Evolutionary conservation across 768 basidiomycete species (phyloP), one percentile per base, ranked within the genome.

Genomic region (Mycena leptocephala): DNA sequence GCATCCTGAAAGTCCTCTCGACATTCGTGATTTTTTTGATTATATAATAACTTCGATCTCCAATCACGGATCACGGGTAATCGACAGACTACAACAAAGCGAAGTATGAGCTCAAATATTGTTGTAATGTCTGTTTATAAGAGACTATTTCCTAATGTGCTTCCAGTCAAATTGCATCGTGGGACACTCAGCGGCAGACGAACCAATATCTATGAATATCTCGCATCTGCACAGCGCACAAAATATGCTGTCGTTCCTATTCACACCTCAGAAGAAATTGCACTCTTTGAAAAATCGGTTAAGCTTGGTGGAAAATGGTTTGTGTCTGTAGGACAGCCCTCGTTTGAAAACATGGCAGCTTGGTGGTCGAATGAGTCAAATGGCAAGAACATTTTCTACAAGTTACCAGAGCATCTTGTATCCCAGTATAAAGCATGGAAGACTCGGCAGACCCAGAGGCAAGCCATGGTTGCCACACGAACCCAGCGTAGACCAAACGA

Each of bases 371-470:
- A 7, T 20, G 16, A 75, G 30, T 53, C 74, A 26, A 70, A 79
- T 55, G 76, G 78, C 2, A 79, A 56, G 6, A 56, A 18, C 2
- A 77, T 79, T 20, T 79, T 79, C 48, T 77, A 79, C 41, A 79
- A 79, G 58, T 67, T 79, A 6, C 72, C 66, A 20, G 78, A 79
- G 43, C 72, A 79, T 32, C 76, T 79, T 0, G 43, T 33, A 37
- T 22, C 75, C 1, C 73, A 78, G 9, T 74, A 55, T 28, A 76
- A 75, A 65, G 59, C 10, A 16, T 71, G 64, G 72, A 61, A 32
- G 43, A 16, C 39, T 9, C 33, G 62, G 26, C 26, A 30, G 26
- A 5, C 10, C 1, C 43, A 65, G 30, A 26, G 43, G 16, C 39
- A 65, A 26, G 32, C 63, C 9, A 65, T 65, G 63, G 63, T 65